Conservation (phyloP, 495 filamentous ascomycete species). For the Amorphotheca resinae region DNA sequence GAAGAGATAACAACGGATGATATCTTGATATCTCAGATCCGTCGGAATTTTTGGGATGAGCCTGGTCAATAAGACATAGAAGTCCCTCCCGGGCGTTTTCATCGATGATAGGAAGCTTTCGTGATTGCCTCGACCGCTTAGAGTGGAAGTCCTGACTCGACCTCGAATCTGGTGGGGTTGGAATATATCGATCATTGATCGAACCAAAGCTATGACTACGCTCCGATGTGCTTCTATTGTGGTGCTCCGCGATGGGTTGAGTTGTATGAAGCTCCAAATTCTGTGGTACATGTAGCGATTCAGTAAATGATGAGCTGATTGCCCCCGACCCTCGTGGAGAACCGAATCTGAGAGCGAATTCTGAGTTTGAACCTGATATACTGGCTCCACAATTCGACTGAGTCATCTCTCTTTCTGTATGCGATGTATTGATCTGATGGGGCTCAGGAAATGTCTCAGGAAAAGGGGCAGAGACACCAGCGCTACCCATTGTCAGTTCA, state of each 20-base stretch:
- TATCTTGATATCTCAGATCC: constrained; percentile 28
- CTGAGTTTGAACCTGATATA: background rate
- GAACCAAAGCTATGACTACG: background rate
- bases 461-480: background rate
- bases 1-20: constrained; percentile 34
- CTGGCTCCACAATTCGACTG: too few species aligned
- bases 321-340: constrained; percentile 1
- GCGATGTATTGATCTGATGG: too few species aligned
- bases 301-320: constrained; percentile 10
- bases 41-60: constrained; percentile 29
- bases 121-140: background rate
- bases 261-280: background rate
- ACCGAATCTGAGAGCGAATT: constrained; percentile 3
- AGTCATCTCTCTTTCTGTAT: too few species aligned
- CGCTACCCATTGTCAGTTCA: background rate
- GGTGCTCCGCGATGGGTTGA: background rate
- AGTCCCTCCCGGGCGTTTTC: constrained; percentile 29
- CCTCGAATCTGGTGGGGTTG: background rate
- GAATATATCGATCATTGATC: background rate
- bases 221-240: background rate
- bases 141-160: background rate
- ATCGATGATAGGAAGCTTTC: constrained; percentile 23
- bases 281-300: constrained; percentile 12
- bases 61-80: constrained; percentile 31
- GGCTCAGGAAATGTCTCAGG: background rate